A percentile compares a stretch with the other conserved stretches of the same genome.
Evolutionary conservation across 257 asterid species (phyloP).

Genomic region (Solanum sitiens): DNA sequence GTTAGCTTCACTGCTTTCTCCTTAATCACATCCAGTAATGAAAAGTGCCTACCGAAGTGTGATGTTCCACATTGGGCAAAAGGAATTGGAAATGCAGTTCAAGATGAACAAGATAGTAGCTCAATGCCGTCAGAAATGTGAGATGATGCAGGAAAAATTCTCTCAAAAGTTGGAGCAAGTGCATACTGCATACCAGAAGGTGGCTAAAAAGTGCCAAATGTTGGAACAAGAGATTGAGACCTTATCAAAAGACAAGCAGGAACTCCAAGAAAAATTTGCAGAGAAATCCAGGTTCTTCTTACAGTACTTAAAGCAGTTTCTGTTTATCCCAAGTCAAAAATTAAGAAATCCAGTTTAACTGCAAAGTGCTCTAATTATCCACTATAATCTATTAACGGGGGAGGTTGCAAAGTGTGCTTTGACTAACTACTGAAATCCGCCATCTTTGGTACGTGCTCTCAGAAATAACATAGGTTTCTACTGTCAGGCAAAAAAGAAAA

Average conservation of each 20-base stretch:
- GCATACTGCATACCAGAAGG: constrained; percentile 77
- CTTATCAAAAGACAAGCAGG: constrained; percentile 77
- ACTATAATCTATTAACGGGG: not conserved
- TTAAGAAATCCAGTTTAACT: not conserved
- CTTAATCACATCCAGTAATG: constrained; percentile 45
- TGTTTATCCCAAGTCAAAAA: not conserved
- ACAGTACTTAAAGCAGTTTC: not conserved
- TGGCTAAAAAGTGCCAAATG: constrained; percentile 78
- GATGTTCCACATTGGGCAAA: constrained; percentile 78
- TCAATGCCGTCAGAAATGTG: constrained; percentile 87
- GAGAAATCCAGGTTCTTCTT: constrained; percentile 73
- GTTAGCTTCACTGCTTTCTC: constrained; percentile 3
- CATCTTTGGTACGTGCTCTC: not conserved
- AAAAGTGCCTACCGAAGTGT: constrained; percentile 66
- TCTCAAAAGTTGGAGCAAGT: constrained; percentile 85
- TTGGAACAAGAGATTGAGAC: constrained; percentile 79
- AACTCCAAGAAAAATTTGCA: constrained; percentile 82
- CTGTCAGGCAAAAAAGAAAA: constrained; percentile 87
- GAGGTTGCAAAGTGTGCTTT: not conserved
- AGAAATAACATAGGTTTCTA: not conserved
- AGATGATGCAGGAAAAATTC: constrained; percentile 77
- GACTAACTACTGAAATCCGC: not conserved
- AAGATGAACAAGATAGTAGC: constrained; percentile 66
- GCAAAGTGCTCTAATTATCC: not conserved
- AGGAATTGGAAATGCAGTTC: constrained; percentile 80